phyloP scores from a whole-genome alignment of 208 protist species.

The Trypanosomatidae sp. region DNA sequence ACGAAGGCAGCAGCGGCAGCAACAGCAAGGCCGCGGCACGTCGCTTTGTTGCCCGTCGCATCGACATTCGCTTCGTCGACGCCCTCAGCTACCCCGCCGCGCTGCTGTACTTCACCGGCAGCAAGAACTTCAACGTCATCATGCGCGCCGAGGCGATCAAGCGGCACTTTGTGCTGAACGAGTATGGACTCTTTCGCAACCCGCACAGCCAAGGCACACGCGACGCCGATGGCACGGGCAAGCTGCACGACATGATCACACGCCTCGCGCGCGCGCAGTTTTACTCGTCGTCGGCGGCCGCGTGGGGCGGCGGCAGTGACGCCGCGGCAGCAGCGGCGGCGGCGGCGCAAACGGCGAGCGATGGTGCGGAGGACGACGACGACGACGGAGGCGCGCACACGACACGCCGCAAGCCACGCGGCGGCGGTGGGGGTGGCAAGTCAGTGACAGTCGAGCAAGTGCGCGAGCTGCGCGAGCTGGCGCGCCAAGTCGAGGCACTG shows the following conservation, averaged over 20 bases:
- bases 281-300: slow-evolving; percentile 14
- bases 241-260: slow-evolving; percentile 49
- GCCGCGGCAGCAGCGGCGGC: neutral
- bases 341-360: neutral
- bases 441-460: slow-evolving; percentile 9
- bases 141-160: slow-evolving; percentile 84
- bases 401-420: neutral
- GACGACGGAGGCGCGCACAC: neutral
- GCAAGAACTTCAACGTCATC: slow-evolving; percentile 86
- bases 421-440: neutral
- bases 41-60: slow-evolving; percentile 39
- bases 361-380: neutral
- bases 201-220: too few relatives aligned
- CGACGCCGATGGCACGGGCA: slow-evolving; percentile 3
- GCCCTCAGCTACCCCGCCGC: slow-evolving; percentile 60
- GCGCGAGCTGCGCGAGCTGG: slow-evolving; percentile 25
- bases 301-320: slow-evolving; percentile 4
- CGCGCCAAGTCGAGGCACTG: slow-evolving; percentile 33
- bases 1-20: slow-evolving; percentile 2
- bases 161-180: slow-evolving; percentile 63
- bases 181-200: slow-evolving; percentile 77
- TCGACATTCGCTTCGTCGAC: slow-evolving; percentile 86
- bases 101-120: slow-evolving; percentile 90
- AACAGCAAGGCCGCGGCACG: slow-evolving; percentile 8
- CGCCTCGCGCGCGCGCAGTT: slow-evolving; percentile 35